A percentile compares a stretch with the other conserved stretches of the same genome.
Conservation (phyloP, 306 rosid species). For the Luffa acutangula region DNA sequence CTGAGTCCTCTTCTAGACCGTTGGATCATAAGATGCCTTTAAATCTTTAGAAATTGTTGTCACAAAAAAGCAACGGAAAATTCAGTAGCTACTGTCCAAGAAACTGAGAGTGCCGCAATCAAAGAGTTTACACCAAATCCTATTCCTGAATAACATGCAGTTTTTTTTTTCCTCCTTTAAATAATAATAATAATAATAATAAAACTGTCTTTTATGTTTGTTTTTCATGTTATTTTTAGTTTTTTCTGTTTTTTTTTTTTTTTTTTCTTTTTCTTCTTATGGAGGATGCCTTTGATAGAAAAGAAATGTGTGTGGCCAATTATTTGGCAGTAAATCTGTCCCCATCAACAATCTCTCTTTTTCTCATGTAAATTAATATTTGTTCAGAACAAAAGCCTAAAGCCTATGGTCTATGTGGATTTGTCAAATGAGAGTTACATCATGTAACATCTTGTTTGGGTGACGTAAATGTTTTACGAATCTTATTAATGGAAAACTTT, state of each 20-base stretch:
- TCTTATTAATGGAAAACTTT: neutral
- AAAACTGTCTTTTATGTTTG: too few species aligned
- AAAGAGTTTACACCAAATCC: neutral
- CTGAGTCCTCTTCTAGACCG: neutral
- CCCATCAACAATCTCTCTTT: neutral
- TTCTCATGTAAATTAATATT: neutral
- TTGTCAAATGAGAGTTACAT: neutral
- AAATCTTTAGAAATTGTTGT: neutral
- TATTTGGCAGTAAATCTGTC: slow-evolving; percentile 7
- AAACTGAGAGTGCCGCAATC: neutral
- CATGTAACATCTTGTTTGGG: neutral
- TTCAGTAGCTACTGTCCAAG: neutral
- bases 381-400: neutral
- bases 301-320: neutral
- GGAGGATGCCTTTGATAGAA: neutral
- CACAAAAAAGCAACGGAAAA: too few species aligned
- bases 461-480: neutral
- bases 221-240: neutral
- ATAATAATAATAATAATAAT: too few species aligned
- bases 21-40: neutral
- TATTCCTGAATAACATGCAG: neutral
- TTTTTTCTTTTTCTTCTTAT: neutral
- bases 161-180: neutral
- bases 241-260: neutral
- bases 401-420: neutral